Evolutionary conservation across 192 early-diverging fungal species (phyloP), one percentile per base, ranked within the genome.

Genomic region (Chytriomyces confervae): DNA sequence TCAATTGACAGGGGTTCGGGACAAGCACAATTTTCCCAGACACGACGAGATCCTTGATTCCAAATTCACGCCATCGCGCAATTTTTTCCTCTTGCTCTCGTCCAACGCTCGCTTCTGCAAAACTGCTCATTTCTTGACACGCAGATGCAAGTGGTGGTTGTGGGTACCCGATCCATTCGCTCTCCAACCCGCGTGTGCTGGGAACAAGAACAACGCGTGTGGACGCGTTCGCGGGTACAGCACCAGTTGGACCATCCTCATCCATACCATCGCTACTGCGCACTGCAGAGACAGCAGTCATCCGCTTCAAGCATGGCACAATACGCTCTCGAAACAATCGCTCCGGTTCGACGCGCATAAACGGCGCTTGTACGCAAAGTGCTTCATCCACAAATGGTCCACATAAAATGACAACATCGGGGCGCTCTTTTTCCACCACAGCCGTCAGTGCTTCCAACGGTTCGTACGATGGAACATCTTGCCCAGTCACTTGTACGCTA

Each of bases 1-100:
- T 81, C 50, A 98, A 89, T 75, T 93, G 92, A 5, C 89, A 89
- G 9, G 97, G 97, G 80, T 99, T 99, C 29, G 90, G 87, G 8
- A 88, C 86, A 20, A 90, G 62, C 18, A 76, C 5, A 60, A 77
- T 23, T 27, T 77, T 77, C 46, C 66, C 77, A 64, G 80, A 66
- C 11, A 61, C 72, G 48, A 74, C 72, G 20, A 74, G 9, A 45
- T 85, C 72, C 47, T 76, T 69, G 57, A 46, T 57, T n/a, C 73
- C 65, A 61, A 81, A 61, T 5, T 77, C n/a, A 13, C 46, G 20
- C 60, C 76, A 66, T 29, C 48, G 29, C 81, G n/a, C 66, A 46
- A 79, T 73, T 69, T 75, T 82, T 18, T 11, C 29, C 27, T 72
- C 36, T 80, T 72, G 29, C 44, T 50, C 36, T 36, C 78, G 53